Evolutionary conservation across 208 protist species (phyloP).

Genomic region (Crithidia thermophila): DNA sequence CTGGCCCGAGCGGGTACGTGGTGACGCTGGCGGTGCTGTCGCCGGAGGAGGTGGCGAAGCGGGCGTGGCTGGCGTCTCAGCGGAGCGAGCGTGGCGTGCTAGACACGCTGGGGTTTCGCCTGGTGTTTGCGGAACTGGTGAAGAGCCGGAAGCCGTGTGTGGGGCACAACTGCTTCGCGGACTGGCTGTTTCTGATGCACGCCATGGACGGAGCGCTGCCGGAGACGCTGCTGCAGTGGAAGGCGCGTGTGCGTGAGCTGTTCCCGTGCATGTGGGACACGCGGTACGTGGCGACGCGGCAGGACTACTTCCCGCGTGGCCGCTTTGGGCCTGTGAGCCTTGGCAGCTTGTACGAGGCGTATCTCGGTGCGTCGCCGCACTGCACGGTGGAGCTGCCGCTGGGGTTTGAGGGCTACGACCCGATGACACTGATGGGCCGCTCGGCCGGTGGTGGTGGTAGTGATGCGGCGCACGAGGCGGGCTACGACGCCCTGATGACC

Average conservation of each 20-base stretch:
- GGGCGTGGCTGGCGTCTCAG: conserved; percentile 22
- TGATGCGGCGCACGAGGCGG: conserved; percentile 59
- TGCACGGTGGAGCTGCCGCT: conserved; percentile 56
- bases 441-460: conserved; percentile 10
- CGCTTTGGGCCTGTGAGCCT: conserved; percentile 50
- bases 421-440: conserved; percentile 34
- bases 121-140: conserved; percentile 66
- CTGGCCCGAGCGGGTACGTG: conserved; percentile 32
- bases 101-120: conserved; percentile 70
- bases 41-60: conserved; percentile 34
- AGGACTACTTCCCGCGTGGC: conserved; percentile 40
- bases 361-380: conserved; percentile 40
- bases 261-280: conserved; percentile 82
- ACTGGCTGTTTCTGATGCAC: conserved; percentile 71
- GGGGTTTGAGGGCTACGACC: conserved; percentile 67
- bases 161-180: conserved; percentile 83
- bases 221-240: conserved; percentile 43
- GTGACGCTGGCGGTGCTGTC: conserved; percentile 42
- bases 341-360: conserved; percentile 58
- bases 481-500: conserved; percentile 77
- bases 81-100: conserved; percentile 33
- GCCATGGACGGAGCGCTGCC: conserved; percentile 54
- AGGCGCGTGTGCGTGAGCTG: conserved; percentile 36
- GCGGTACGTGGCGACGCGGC: conserved; percentile 47
- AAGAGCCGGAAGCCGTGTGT: conserved; percentile 69